Evolutionary conservation across 2,329 filamentous ascomycete genomes (phyloP).

Genomic region (Talaromyces sp.): DNA sequence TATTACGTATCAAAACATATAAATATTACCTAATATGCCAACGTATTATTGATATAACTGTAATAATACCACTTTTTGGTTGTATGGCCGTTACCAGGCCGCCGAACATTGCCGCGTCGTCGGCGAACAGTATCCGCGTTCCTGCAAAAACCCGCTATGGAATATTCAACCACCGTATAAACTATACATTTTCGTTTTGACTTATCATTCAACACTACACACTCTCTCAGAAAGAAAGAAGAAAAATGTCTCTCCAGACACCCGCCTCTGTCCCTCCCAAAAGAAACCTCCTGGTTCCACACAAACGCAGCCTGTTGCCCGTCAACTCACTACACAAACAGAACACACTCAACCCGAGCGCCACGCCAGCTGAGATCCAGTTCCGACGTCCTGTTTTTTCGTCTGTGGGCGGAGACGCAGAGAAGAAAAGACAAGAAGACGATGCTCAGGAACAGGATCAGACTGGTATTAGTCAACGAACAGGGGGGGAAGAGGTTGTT

Average conservation of each 20-base stretch:
- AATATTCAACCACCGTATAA: no score
- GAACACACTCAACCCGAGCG: constrained; percentile 21
- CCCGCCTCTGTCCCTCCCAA: not conserved
- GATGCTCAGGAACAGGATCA: constrained; percentile 20
- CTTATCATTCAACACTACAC: not conserved
- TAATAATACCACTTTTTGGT: no score
- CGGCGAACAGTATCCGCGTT: no score
- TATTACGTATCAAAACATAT: no score
- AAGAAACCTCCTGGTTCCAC: constrained; percentile 20
- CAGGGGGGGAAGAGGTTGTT: not conserved
- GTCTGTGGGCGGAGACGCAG: not conserved
- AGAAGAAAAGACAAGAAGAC: constrained; percentile 2
- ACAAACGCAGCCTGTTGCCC: constrained; percentile 23
- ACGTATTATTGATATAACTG: no score
- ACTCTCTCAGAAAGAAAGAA: not conserved
- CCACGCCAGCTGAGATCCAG: constrained; percentile 17
- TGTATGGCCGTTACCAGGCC: no score
- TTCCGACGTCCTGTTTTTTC: constrained; percentile 15
- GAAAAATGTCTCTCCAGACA: constrained; percentile 7
- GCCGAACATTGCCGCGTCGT: no score
- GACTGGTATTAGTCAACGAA: not conserved
- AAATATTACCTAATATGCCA: no score
- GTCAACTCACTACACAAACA: not conserved
- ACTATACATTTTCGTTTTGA: no score
- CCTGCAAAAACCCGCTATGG: no score